Conservation (phyloP, 2,329 filamentous ascomycete genomes). For the Basipetospora chlamydospora region DNA sequence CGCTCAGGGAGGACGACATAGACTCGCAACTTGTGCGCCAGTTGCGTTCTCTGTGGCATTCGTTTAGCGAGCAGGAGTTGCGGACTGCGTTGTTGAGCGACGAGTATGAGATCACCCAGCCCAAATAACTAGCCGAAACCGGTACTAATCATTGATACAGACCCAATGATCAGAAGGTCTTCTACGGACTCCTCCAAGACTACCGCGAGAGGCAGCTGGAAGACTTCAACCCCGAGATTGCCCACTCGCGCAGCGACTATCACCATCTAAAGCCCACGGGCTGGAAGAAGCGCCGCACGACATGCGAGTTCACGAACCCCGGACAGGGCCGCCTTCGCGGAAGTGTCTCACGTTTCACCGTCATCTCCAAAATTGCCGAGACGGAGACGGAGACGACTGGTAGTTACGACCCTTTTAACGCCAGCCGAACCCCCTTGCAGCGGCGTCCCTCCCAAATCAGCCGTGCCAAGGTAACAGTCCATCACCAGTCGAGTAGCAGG, state of each 20-base stretch:
- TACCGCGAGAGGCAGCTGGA: constrained; percentile 77
- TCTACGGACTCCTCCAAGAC: constrained; percentile 72
- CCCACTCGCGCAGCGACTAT: constrained; percentile 82
- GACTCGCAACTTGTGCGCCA: constrained; percentile 73
- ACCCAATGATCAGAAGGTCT: constrained; percentile 80
- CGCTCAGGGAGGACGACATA: constrained; percentile 49
- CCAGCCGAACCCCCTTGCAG: constrained; percentile 37
- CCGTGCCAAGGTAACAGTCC: constrained; percentile 54
- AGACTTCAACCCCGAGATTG: constrained; percentile 67
- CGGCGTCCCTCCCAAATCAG: constrained; percentile 32
- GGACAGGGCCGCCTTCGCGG: constrained; percentile 32
- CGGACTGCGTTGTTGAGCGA: constrained; percentile 50
- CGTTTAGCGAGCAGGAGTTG: constrained; percentile 58
- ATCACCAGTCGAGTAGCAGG: constrained; percentile 26
- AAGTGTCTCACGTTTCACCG: constrained; percentile 47
- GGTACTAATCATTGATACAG: constrained; percentile 26
- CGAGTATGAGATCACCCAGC: constrained; percentile 33
- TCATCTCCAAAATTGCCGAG: constrained; percentile 47
- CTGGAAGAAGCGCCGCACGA: constrained; percentile 47
- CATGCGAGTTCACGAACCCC: constrained; percentile 40
- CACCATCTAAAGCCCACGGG: constrained; percentile 55
- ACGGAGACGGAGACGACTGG: constrained; percentile 32
- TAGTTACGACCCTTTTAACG: constrained; percentile 76
- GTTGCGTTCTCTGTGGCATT: constrained; percentile 83
- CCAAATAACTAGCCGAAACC: not conserved